Evolutionary conservation across 805 yeast genomes (phyloP).

Genomic region (Kodamaea kakaduensis): DNA sequence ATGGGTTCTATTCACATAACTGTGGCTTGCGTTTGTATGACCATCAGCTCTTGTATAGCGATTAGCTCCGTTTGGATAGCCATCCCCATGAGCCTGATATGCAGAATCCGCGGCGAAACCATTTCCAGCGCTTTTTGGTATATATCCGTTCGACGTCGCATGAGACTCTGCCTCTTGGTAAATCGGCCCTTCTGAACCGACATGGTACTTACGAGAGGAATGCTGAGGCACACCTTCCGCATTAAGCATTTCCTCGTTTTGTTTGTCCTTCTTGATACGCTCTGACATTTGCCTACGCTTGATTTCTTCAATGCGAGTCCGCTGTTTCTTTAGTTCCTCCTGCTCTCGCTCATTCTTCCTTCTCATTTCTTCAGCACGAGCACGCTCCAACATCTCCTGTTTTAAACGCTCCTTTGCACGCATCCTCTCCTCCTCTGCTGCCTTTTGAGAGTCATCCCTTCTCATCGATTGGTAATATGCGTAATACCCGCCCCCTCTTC

Average conservation of each 20-base stretch:
- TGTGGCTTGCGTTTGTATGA: no score
- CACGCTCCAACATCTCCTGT: slow-evolving; percentile 13
- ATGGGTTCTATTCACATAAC: no score
- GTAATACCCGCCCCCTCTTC: slow-evolving; percentile 14
- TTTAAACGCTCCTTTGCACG: slow-evolving; percentile 10
- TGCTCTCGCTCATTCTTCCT: slow-evolving; percentile 11
- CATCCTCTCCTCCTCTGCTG: slow-evolving; percentile 17
- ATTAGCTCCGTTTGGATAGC: no score
- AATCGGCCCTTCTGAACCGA: no score
- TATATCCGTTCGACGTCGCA: no score
- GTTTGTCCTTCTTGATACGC: not conserved
- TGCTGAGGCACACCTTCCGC: no score
- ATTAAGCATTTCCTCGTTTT: not conserved
- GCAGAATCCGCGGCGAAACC: no score
- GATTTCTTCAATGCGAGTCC: slow-evolving; percentile 7
- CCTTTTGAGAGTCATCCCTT: slow-evolving; percentile 11
- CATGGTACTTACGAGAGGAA: no score
- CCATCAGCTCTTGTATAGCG: no score
- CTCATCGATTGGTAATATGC: slow-evolving; percentile 19
- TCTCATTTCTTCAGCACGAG: slow-evolving; percentile 12
- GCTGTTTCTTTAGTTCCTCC: slow-evolving; percentile 6
- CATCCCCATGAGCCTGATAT: no score
- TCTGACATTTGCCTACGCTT: slow-evolving; percentile 4
- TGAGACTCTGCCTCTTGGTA: no score
- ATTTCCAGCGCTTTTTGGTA: no score